Base-by-base conservation (phyloP, 1,139 yeast species). In the Hansenula anomala region DNA sequence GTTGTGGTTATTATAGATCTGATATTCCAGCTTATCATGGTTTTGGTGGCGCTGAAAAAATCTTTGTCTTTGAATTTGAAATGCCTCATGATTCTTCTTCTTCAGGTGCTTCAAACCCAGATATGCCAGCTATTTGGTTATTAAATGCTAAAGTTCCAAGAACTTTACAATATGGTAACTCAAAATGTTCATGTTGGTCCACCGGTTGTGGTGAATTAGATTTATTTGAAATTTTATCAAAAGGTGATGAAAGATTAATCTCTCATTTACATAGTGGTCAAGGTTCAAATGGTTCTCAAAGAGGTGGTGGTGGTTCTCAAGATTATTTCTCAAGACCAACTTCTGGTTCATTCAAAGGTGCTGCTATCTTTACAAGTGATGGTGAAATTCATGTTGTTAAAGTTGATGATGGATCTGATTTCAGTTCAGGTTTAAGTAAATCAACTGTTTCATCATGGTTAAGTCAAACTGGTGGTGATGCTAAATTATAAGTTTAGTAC, bases 161-260 rank as follows among this genome's bases (percentile, higher is more conserved):
- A 69, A 90, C 96, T 41, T 64, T 85, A 45, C 97, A 92, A 68
- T 92, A 90, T 59, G 94, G 94, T 59, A 71, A 69, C 42, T 65
- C 80, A 41, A 66, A 70, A 12, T 85, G 97, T 70, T 88, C 97
- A 22, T 92, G 97, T 73, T 92, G 98, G 98, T 61, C 78, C 50
- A 76, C 95, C 30, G 97, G 97, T 37, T 92, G 98, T 67, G 97
- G 97, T 63, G 98, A 92, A 69, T 73, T 90, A 51, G 98, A 92
- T 63, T 69, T 88, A 46, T 90, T 90, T 55, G 98, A 92, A 71
- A 76, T 87, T 52, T 74, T 87, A 59, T 61, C 67, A 30, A 55
- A 86, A 27, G 96, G 96, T 49, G 80, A 87, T 47, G 66, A 70
- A 58, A 78, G 80, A 59, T 70, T 90, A 62, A 83, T 86, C 56